Conservation (phyloP, 2,329 filamentous ascomycete species). For the Sarocladiaceae sp. region DNA sequence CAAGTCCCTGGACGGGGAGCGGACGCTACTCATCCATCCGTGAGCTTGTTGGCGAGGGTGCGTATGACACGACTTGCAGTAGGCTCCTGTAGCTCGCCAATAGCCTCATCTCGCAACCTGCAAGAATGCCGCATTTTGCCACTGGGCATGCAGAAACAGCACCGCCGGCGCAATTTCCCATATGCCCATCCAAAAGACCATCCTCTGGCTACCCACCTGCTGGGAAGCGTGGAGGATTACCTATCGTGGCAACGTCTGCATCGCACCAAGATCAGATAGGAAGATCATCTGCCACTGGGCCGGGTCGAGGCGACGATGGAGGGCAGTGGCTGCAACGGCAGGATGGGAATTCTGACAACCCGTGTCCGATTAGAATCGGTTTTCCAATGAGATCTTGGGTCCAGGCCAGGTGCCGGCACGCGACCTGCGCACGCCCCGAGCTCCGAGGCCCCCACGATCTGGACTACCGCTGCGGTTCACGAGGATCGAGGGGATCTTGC, state of each 20-base stretch:
- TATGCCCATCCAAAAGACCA: background rate
- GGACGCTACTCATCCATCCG: too few relatives aligned
- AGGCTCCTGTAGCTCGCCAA: too few relatives aligned
- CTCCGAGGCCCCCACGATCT: constrained; percentile 21
- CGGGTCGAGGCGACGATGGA: background rate
- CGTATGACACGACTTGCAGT: too few relatives aligned
- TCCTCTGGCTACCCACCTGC: background rate
- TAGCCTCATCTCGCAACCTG: too few relatives aligned
- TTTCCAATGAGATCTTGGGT: background rate
- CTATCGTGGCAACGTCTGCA: constrained; percentile 1
- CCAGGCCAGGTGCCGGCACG: background rate
- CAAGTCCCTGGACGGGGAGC: too few relatives aligned
- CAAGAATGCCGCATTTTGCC: background rate
- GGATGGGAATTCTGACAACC: background rate
- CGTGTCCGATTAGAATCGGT: background rate
- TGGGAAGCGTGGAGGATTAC: background rate
- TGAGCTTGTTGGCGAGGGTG: too few relatives aligned
- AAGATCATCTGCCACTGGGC: background rate
- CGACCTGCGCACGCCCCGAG: background rate
- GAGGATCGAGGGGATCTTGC: constrained; percentile 19
- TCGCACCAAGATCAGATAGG: background rate
- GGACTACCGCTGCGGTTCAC: constrained; percentile 22
- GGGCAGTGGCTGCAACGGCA: background rate
- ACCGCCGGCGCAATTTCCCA: background rate
- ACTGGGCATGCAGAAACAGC: background rate